phyloP scores from a whole-genome alignment of 495 filamentous ascomycete species.

The Peziza echinospora region DNA sequence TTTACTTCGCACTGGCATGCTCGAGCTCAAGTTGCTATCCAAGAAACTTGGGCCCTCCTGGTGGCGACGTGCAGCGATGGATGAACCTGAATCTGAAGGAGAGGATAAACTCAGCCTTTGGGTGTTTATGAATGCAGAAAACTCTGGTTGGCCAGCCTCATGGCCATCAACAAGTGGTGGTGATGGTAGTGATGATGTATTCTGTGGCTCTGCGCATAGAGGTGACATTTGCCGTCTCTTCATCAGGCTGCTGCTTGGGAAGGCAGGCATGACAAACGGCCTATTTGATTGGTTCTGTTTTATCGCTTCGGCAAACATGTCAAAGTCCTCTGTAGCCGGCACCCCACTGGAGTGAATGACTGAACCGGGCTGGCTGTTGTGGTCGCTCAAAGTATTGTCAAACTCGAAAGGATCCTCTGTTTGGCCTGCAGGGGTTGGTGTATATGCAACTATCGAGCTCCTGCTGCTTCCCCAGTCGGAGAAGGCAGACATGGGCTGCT shows the following conservation, averaged over 20 bases:
- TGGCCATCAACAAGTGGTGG: slow-evolving; percentile 4
- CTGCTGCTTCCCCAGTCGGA: slow-evolving; percentile 19
- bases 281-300: slow-evolving; percentile 10
- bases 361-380: background rate
- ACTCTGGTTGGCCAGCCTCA: slow-evolving; percentile 13
- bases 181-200: background rate
- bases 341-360: background rate
- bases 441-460: slow-evolving; percentile 12
- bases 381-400: background rate
- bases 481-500: slow-evolving; percentile 14
- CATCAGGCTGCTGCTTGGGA: slow-evolving; percentile 10
- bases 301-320: slow-evolving; percentile 16
- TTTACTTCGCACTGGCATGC: background rate
- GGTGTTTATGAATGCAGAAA: no score
- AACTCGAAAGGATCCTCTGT: slow-evolving; percentile 18
- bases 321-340: slow-evolving; percentile 10
- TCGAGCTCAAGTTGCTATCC: background rate
- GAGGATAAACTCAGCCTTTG: no score
- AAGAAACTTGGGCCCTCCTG: background rate
- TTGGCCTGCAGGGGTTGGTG: slow-evolving; percentile 15
- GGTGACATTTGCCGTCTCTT: slow-evolving; percentile 1
- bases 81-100: slow-evolving; percentile 11
- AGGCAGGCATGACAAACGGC: slow-evolving; percentile 14
- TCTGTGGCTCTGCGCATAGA: slow-evolving; percentile 6
- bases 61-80: background rate